Conservation (phyloP, 345 rosid genomes). For the Eucalyptus erythrocorys region DNA sequence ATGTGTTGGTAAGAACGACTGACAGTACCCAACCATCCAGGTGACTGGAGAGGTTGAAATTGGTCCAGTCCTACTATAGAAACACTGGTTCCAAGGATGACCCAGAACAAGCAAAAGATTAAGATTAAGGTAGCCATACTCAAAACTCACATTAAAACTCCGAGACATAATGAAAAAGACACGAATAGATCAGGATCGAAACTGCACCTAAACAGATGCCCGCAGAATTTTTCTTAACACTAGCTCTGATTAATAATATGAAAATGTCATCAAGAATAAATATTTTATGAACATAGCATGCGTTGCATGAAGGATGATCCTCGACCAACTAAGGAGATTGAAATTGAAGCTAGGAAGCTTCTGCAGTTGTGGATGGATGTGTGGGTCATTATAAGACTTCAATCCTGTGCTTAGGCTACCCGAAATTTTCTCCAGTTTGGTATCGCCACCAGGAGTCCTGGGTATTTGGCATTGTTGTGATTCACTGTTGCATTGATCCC, state of each 20-base stretch:
- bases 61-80: not conserved
- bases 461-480: not conserved
- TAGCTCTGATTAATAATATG: not conserved
- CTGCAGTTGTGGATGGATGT: conserved; percentile 6
- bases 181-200: not conserved
- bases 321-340: conserved; percentile 14
- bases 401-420: conserved; percentile 8
- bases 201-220: not conserved
- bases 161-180: not conserved
- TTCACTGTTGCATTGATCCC: not conserved
- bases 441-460: not conserved
- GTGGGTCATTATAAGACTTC: not conserved
- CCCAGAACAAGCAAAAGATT: not conserved
- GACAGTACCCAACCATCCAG: not conserved
- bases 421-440: not conserved
- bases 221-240: not conserved
- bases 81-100: not conserved
- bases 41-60: not conserved
- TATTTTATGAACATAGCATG: not conserved
- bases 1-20: not conserved
- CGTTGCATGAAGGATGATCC: not conserved
- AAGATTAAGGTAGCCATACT: not conserved
- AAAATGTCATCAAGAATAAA: not conserved
- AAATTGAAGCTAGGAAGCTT: conserved; percentile 45
- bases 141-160: not conserved